Evolutionary conservation across 208 protist genomes (phyloP).

Genomic region (Wallacemonas sp.): DNA sequence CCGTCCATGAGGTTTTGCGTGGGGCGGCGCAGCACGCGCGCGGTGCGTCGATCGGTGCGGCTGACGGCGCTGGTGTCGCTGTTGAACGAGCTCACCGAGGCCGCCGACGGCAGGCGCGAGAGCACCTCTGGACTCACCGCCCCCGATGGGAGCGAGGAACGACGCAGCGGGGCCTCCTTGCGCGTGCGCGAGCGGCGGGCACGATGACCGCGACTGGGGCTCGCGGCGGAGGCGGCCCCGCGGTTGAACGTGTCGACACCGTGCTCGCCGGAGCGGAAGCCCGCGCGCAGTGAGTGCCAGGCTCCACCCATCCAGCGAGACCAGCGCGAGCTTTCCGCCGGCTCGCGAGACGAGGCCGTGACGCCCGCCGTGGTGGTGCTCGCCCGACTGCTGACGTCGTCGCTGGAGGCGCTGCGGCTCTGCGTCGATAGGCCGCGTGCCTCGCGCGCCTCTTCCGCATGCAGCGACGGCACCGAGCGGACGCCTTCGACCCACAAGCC

Average conservation of each 20-base stretch:
- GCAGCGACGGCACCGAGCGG: background rate
- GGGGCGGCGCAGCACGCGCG: background rate
- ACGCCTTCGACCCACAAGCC: conserved; percentile 5
- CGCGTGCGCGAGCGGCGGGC: background rate
- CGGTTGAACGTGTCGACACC: background rate
- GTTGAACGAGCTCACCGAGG: background rate
- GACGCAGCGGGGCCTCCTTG: background rate
- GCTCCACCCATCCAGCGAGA: conserved; percentile 4
- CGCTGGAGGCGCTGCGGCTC: background rate
- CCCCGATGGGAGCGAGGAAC: background rate
- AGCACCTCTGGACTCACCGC: conserved; percentile 1
- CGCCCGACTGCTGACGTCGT: background rate
- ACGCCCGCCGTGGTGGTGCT: background rate
- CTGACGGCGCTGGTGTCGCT: background rate
- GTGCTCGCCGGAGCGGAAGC: background rate
- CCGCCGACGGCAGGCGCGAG: background rate
- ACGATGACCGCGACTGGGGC: too few species aligned
- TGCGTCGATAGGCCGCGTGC: too few species aligned
- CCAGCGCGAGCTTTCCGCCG: background rate
- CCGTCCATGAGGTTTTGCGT: conserved; percentile 72
- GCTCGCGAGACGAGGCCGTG: too few species aligned
- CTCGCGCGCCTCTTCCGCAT: conserved; percentile 13
- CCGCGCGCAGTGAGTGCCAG: background rate
- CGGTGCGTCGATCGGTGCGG: background rate
- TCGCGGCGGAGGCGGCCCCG: too few species aligned